These are phyloP conservation scores for Globisporangium paroecandrum DNA, from an alignment of 352 stramenopile genomes.

Conservation along the genomic window DNA sequence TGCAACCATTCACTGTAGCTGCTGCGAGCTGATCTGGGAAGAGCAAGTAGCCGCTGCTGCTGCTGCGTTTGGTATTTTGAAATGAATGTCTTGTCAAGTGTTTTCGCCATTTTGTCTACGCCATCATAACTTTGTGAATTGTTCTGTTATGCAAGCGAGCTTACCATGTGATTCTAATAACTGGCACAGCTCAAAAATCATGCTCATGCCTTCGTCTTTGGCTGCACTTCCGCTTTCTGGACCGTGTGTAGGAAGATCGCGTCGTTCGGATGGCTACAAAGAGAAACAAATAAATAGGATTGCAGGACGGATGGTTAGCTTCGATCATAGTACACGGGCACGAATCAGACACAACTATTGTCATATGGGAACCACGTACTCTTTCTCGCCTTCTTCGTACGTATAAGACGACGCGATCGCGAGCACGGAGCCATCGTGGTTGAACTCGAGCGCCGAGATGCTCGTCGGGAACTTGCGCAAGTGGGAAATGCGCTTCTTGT, in stretches of 20 bases:
- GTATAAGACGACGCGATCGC: slow-evolving; percentile 96
- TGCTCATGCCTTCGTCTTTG: slow-evolving; percentile 54
- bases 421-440: slow-evolving; percentile 89
- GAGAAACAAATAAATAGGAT: slow-evolving; percentile 5
- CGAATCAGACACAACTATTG: not conserved
- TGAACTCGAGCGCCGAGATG: slow-evolving; percentile 94
- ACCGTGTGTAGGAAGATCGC: slow-evolving; percentile 92
- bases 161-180: not conserved
- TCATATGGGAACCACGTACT: slow-evolving; percentile 44
- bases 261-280: slow-evolving; percentile 87
- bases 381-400: slow-evolving; percentile 96
- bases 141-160: not conserved
- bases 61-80: slow-evolving; percentile 2
- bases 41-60: not conserved
- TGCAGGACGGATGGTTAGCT: not conserved
- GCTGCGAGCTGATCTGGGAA: not conserved
- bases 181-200: not conserved
- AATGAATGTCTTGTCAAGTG: slow-evolving; percentile 12
- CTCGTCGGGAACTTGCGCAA: slow-evolving; percentile 83
- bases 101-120: not conserved
- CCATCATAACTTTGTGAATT: not conserved
- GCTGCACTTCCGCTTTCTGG: slow-evolving; percentile 83
- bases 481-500: slow-evolving; percentile 94
- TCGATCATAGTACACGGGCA: not conserved
- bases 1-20: not conserved